Conservation (phyloP, 345 rosid species). For the Rhodamnia rubescens region DNA sequence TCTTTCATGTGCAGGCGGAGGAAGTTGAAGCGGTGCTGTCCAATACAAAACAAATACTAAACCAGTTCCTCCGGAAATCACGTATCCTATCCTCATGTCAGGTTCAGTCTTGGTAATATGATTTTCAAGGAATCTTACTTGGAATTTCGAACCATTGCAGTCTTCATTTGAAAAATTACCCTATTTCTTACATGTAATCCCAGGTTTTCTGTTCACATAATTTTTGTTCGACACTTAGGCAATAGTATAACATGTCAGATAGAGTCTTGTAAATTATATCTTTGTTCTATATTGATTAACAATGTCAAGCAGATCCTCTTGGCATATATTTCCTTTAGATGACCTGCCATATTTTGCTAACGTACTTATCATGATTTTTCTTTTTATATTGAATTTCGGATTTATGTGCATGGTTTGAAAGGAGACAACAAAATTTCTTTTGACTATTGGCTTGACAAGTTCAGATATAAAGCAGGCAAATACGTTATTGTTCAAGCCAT, state of each 20-base stretch:
- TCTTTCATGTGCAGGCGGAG: conserved; percentile 45
- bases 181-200: background rate
- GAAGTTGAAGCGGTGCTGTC: conserved; percentile 90
- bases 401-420: background rate
- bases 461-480: conserved; percentile 69
- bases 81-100: conserved; percentile 40
- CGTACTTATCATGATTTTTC: background rate
- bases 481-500: conserved; percentile 72
- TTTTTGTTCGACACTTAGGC: background rate
- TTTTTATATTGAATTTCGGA: background rate
- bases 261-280: background rate
- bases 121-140: background rate
- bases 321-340: background rate
- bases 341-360: background rate
- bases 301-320: background rate
- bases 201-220: background rate
- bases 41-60: conserved; percentile 89
- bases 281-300: background rate
- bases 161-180: background rate
- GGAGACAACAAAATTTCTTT: background rate
- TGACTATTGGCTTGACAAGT: conserved; percentile 34
- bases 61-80: conserved; percentile 82
- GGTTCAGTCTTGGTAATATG: background rate
- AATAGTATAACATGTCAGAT: background rate
- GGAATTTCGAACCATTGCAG: background rate